Evolutionary conservation across 495 filamentous ascomycete species (phyloP).

Genomic region (Penicillium riverlandense): DNA sequence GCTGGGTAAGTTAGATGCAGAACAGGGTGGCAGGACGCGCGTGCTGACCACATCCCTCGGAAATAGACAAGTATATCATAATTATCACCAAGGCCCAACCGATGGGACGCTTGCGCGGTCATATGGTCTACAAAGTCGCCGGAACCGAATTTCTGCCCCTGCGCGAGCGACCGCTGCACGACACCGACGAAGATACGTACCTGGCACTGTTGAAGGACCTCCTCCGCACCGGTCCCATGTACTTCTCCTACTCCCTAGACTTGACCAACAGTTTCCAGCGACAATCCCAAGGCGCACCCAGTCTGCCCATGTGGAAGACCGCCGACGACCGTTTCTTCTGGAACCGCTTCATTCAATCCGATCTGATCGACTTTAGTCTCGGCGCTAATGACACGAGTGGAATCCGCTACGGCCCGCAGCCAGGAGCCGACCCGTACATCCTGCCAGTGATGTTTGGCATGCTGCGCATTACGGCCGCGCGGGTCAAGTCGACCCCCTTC

Average conservation of each 20-base stretch:
- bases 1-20: conserved; percentile 53
- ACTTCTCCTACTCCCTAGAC: conserved; percentile 95
- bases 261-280: conserved; percentile 93
- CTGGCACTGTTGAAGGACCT: conserved; percentile 68
- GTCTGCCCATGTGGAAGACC: conserved; percentile 76
- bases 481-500: conserved; percentile 71
- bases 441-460: conserved; percentile 92
- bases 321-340: conserved; percentile 98
- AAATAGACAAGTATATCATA: conserved; percentile 89
- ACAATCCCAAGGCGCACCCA: conserved; percentile 63
- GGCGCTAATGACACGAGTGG: conserved; percentile 34
- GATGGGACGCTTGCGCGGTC: conserved; percentile 82
- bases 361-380: conserved; percentile 78
- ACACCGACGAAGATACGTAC: conserved; percentile 89
- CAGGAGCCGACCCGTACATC: conserved; percentile 84
- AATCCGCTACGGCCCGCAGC: conserved; percentile 57
- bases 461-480: conserved; percentile 76
- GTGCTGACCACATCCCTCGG: conserved; percentile 5
- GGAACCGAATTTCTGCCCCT: conserved; percentile 90
- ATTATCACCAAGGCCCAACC: conserved; percentile 91
- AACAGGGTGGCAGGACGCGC: not conserved
- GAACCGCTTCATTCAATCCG: conserved; percentile 87
- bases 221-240: conserved; percentile 81
- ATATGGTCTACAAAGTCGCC: conserved; percentile 87
- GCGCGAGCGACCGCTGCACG: conserved; percentile 83